A percentile compares a stretch with the other conserved stretches of the same genome.
phyloP scores from a whole-genome alignment of 2,329 filamentous ascomycete genomes.

The Fusarium musae region DNA sequence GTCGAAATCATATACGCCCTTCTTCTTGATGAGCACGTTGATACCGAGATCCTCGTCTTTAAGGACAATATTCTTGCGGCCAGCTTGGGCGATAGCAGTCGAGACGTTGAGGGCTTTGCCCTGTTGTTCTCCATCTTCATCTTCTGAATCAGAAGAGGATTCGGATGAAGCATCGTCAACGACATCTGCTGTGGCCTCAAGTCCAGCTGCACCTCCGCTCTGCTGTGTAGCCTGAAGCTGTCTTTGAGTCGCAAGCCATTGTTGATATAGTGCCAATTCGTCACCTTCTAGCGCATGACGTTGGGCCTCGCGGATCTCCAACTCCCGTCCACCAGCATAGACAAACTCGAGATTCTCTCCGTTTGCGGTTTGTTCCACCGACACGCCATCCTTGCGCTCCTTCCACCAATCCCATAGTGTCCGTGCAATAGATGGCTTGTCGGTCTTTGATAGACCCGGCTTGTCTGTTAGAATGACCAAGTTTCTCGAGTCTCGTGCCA shows the following conservation, averaged over 20 bases:
- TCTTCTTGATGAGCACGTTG: constrained; percentile 88
- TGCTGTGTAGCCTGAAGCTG: constrained; percentile 87
- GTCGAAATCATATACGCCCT: constrained; percentile 93
- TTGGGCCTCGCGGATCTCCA: constrained; percentile 70
- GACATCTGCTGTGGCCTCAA: constrained; percentile 77
- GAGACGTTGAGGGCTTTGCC: constrained; percentile 92
- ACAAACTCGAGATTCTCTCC: constrained; percentile 74
- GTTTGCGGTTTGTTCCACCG: constrained; percentile 64
- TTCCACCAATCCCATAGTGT: constrained; percentile 85
- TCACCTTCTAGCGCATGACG: constrained; percentile 76
- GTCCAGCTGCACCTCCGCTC: constrained; percentile 70
- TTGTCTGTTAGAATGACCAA: constrained; percentile 88
- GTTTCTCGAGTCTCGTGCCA: constrained; percentile 83
- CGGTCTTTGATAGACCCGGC: constrained; percentile 55
- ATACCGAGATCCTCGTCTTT: constrained; percentile 92
- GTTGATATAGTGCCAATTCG: constrained; percentile 86
- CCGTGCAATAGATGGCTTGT: constrained; percentile 71
- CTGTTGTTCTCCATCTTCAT: constrained; percentile 89
- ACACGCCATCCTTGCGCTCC: constrained; percentile 72
- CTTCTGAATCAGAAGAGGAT: constrained; percentile 86
- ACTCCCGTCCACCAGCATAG: constrained; percentile 69
- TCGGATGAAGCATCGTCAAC: constrained; percentile 88
- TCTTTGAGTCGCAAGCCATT: constrained; percentile 88
- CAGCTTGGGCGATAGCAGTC: constrained; percentile 83
- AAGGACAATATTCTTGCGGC: constrained; percentile 85